A percentile compares a stretch with the other conserved stretches of the same genome.
phyloP scores from a whole-genome alignment of 164 flowering plant genomes.

The Sextonia rubra region DNA sequence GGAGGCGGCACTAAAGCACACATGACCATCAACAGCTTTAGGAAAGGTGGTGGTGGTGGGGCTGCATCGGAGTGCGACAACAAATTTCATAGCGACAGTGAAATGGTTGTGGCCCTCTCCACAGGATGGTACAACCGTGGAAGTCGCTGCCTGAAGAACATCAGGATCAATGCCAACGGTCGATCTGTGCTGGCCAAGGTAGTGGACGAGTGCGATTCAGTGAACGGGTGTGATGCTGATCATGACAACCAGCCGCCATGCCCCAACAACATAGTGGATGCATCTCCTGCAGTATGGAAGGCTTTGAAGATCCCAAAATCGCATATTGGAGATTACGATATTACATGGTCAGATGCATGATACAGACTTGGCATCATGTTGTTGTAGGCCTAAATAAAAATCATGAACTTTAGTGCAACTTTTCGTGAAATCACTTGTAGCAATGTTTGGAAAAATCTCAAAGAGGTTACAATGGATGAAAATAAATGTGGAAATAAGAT shows the following conservation, averaged over 20 bases:
- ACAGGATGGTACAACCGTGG: constrained; percentile 10
- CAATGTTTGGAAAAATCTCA: too few relatives aligned
- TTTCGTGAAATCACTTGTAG: too few relatives aligned
- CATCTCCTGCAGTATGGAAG: constrained; percentile 12
- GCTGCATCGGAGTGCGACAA: constrained; percentile 11
- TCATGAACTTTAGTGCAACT: too few relatives aligned
- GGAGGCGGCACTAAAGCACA: background rate
- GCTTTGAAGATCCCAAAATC: constrained; percentile 5
- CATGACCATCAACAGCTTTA: constrained; percentile 11
- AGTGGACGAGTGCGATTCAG: constrained; percentile 10
- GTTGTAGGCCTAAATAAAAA: too few relatives aligned
- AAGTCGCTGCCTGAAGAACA: constrained; percentile 5
- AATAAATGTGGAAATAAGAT: too few relatives aligned
- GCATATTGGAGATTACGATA: background rate
- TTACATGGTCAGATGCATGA: constrained; percentile 12
- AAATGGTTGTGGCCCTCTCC: constrained; percentile 11
- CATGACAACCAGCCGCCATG: constrained; percentile 11
- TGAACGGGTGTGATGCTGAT: constrained; percentile 1
- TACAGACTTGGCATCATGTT: background rate
- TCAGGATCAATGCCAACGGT: constrained; percentile 10
- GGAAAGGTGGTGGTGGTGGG: constrained; percentile 9
- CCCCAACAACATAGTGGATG: constrained; percentile 11
- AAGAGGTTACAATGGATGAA: too few relatives aligned
- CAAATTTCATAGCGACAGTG: constrained; percentile 4
- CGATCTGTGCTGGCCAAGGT: constrained; percentile 2